Evolutionary conservation across 169 alveolate genomes (phyloP), one percentile per base, ranked within the genome.

Genomic region (Theileria parva): DNA sequence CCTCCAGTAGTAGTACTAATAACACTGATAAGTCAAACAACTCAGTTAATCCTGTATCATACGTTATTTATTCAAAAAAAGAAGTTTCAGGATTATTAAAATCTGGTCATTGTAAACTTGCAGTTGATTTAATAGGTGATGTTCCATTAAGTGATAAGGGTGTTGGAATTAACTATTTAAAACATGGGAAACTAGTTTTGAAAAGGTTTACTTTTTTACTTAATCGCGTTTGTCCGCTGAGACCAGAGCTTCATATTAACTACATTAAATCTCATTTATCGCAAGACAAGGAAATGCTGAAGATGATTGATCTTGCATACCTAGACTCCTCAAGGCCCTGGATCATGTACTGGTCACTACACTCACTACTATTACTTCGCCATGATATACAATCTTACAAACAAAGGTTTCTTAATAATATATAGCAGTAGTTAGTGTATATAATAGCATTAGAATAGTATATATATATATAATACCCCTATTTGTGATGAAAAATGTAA

Each of bases 321-420:
- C 67, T 77, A 25, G 64, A 37, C 77, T 71, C 77, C 32, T 77
- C 91, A 19, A 71, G 74, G 39, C 91, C 91, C 25, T 85, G 91
- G 91, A 53, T 85, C 13, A 63, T 78, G 0, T 85, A 85, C 61
- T 85, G 91, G 91, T 0, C 87, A 12, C 50, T 78, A 19, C 91
- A 85, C 61, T 48, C 85, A 2, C 63, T 85, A 44, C 21, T 64
- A 37, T 2, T 85, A 34, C 83, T 85, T 5, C 86, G 81, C 0
- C 77, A 30, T 2, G 86, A 83, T 80, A 76, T 83, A 11, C 34
- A 27, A 37, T 68, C 48, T 1, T 83, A 83, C 48, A 39, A 65
- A 9, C 79, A 75, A 1, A 60, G 80, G 77, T 69, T 34, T 51
- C 23, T n/a, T 51, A 1, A 69, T 21, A 25, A 17, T 66, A 23